A percentile compares a stretch with the other conserved stretches of the same genome.
These are phyloP conservation scores for Curvularia hawaiiensis DNA, from an alignment of 2,329 filamentous ascomycete species.

Conservation along the genomic window DNA sequence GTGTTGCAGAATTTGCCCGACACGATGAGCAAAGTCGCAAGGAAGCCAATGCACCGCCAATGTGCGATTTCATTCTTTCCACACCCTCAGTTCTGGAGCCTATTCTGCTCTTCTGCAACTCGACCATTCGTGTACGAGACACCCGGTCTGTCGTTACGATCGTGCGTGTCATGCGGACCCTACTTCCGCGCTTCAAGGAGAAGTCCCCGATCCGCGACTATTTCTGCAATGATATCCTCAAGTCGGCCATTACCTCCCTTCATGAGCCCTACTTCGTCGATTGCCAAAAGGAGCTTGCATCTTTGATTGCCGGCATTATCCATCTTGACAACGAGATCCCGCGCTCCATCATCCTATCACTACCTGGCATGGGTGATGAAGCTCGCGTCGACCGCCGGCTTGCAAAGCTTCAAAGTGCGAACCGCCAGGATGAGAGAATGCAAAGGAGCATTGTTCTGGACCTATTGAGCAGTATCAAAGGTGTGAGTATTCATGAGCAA, in stretches of 20 bases:
- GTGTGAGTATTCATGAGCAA: conserved; percentile 91
- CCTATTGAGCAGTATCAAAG: conserved; percentile 82
- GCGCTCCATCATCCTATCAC: conserved; percentile 72
- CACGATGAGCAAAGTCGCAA: conserved; percentile 38
- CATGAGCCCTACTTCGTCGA: conserved; percentile 98
- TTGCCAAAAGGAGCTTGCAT: conserved; percentile 87
- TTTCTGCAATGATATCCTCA: conserved; percentile 85
- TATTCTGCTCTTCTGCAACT: conserved; percentile 87
- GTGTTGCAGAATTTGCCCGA: conserved; percentile 33
- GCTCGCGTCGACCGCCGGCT: conserved; percentile 66
- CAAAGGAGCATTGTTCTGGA: conserved; percentile 84
- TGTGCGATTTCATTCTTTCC: conserved; percentile 82
- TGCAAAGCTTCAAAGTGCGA: conserved; percentile 42
- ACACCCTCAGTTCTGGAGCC: conserved; percentile 82
- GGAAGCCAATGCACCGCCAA: conserved; percentile 59
- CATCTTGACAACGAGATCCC: conserved; percentile 77
- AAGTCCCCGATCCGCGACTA: conserved; percentile 75
- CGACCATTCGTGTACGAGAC: conserved; percentile 88
- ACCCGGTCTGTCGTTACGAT: conserved; percentile 86
- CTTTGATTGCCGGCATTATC: conserved; percentile 84
- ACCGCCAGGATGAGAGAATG: conserved; percentile 67
- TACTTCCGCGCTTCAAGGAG: conserved; percentile 76
- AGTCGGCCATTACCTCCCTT: conserved; percentile 86
- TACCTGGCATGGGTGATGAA: conserved; percentile 73
- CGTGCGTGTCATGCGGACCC: conserved; percentile 81